Conservation (phyloP, 2,329 filamentous ascomycete species). For the Exophiala oligosperma region DNA sequence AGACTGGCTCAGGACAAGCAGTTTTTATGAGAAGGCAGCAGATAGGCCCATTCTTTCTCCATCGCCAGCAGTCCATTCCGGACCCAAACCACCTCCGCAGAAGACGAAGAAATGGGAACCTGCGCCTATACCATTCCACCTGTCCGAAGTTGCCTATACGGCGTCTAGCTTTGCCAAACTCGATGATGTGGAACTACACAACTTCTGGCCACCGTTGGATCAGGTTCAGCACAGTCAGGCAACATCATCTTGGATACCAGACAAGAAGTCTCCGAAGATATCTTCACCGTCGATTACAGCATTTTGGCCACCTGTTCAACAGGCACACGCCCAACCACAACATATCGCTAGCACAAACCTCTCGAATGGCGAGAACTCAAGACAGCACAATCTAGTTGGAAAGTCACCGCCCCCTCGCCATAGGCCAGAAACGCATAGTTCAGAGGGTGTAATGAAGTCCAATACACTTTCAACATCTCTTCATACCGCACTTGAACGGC, state of each 20-base stretch:
- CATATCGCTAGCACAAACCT: no score
- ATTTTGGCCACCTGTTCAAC: no score
- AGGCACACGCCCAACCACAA: no score
- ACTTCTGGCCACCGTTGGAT: no score
- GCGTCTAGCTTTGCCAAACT: neutral
- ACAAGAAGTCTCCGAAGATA: no score
- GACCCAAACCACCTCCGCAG: slow-evolving; percentile 13
- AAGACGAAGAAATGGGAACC: slow-evolving; percentile 13
- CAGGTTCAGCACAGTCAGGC: no score
- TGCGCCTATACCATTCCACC: neutral
- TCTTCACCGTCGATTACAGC: no score
- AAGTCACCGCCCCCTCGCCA: neutral
- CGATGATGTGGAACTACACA: neutral
- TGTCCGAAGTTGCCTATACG: slow-evolving; percentile 1
- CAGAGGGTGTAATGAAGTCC: neutral
- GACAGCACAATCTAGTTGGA: neutral
- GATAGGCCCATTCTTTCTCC: neutral
- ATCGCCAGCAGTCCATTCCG: slow-evolving; percentile 6
- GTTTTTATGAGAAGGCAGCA: neutral
- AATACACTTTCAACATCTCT: slow-evolving; percentile 1
- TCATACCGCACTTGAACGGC: neutral
- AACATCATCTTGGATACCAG: no score
- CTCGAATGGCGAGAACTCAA: no score
- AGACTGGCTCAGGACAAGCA: slow-evolving; percentile 19
- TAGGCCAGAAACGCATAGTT: neutral